phyloP scores from a whole-genome alignment of 805 yeast species.

The Torulaspora delbrueckii region DNA sequence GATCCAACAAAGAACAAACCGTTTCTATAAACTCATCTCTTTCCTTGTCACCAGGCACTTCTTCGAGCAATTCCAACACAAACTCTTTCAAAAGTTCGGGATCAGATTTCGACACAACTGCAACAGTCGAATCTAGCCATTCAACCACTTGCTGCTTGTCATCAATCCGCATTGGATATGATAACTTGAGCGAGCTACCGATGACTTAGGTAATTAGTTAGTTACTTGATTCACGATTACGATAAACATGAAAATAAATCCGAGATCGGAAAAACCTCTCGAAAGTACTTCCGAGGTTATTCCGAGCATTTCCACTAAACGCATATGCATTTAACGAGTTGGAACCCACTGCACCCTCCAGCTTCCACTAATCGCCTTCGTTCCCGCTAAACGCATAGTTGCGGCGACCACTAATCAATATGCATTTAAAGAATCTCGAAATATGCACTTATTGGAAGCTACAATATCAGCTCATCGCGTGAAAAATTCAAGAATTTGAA shows the following conservation, averaged over 20 bases:
- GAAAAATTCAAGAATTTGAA: background rate
- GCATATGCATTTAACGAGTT: constrained; percentile 12
- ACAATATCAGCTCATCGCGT: constrained; percentile 3
- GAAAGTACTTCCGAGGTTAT: background rate
- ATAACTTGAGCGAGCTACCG: no score
- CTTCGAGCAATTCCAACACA: constrained; percentile 3
- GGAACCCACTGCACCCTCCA: background rate
- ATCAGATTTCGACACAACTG: constrained; percentile 4
- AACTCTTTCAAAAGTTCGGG: constrained; percentile 2
- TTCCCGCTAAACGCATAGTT: constrained; percentile 13
- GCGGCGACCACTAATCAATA: constrained; percentile 1
- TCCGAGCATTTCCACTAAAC: constrained; percentile 9
- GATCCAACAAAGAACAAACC: constrained; percentile 1
- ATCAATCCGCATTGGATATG: background rate
- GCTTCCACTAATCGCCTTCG: constrained; percentile 3
- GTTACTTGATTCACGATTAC: no score
- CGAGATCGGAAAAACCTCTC: no score
- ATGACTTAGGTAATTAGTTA: no score
- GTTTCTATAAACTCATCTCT: constrained; percentile 1
- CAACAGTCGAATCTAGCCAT: constrained; percentile 2
- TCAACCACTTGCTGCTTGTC: background rate
- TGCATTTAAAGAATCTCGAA: background rate
- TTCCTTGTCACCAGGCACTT: background rate
- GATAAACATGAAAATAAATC: no score
- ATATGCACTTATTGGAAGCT: constrained; percentile 7